Evolutionary conservation across 768 basidiomycete genomes (phyloP).

Genomic region (Phaffia tasmanica): DNA sequence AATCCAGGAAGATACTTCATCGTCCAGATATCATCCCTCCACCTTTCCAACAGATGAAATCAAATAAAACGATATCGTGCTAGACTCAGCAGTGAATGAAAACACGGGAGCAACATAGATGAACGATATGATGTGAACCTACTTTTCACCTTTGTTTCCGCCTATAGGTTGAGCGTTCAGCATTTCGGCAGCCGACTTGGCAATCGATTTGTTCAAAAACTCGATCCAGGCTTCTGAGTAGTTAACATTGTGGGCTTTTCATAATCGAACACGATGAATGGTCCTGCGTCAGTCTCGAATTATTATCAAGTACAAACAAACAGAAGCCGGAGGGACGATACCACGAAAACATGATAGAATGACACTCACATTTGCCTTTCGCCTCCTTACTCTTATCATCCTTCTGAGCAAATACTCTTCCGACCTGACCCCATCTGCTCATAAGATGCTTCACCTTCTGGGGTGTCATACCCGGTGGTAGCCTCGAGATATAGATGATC

Average conservation of each 20-base stretch:
- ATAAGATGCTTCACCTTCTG: slow-evolving; percentile 89
- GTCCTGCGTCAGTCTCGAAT: not conserved
- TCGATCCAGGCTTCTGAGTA: slow-evolving; percentile 98
- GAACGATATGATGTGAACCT: slow-evolving; percentile 3
- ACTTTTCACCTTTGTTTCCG: slow-evolving; percentile 38
- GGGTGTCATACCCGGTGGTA: slow-evolving; percentile 97
- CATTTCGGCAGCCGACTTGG: slow-evolving; percentile 82
- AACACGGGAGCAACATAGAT: not conserved
- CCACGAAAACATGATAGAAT: not conserved
- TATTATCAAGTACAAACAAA: not conserved
- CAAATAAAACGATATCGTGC: not conserved
- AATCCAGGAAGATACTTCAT: slow-evolving; percentile 98
- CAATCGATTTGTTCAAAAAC: slow-evolving; percentile 86
- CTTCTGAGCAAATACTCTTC: slow-evolving; percentile 81
- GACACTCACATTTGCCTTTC: slow-evolving; percentile 8
- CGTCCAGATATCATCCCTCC: slow-evolving; percentile 98
- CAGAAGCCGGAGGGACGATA: not conserved
- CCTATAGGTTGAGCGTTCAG: slow-evolving; percentile 92
- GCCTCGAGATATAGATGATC: slow-evolving; percentile 78
- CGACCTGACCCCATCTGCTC: slow-evolving; percentile 77
- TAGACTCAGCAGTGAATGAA: not conserved
- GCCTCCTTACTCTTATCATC: slow-evolving; percentile 47
- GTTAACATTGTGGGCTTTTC: slow-evolving; percentile 40
- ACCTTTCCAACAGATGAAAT: slow-evolving; percentile 40
- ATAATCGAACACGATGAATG: not conserved